Percentiles rank a stretch among this genome's conserved stretches.
Evolutionary conservation across 208 protist species (phyloP).

Genomic region (Acanthamoeba royreba): DNA sequence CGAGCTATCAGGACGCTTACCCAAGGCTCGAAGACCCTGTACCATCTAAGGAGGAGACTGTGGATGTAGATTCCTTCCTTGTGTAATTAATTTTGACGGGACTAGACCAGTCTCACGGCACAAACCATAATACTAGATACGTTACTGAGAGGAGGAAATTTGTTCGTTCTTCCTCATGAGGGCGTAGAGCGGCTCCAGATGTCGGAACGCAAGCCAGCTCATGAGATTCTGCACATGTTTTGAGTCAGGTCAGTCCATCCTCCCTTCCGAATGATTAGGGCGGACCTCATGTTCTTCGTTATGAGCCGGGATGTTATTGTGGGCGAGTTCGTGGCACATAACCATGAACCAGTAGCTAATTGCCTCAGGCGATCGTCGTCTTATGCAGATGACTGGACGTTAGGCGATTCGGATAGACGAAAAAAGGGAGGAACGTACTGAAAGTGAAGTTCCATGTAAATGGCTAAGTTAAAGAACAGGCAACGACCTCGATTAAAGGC

Average conservation of each 20-base stretch:
- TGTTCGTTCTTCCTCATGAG: background rate
- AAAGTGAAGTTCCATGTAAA: constrained; percentile 4
- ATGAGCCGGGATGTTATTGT: constrained; percentile 3
- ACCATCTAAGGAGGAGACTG: background rate
- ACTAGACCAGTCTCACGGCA: background rate
- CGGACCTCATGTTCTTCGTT: constrained; percentile 37
- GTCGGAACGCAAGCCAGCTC: background rate
- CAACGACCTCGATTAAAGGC: background rate
- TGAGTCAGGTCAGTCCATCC: no score
- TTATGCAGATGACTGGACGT: no score
- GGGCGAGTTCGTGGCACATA: constrained; percentile 13
- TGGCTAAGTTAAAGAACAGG: constrained; percentile 21
- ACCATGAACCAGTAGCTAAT: constrained; percentile 31
- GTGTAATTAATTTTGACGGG: no score
- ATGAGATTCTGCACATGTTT: background rate
- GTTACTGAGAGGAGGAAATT: background rate
- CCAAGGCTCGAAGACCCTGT: background rate
- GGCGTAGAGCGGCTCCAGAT: background rate
- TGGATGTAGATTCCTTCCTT: background rate
- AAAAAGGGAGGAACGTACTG: background rate
- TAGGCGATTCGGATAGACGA: background rate
- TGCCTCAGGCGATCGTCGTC: background rate
- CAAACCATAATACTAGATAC: background rate
- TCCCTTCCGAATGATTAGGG: no score
- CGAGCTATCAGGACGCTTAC: no score